These are phyloP conservation scores for Colletotrichum sp. DNA, from an alignment of 2,329 filamentous ascomycete species.

Conservation along the genomic window DNA sequence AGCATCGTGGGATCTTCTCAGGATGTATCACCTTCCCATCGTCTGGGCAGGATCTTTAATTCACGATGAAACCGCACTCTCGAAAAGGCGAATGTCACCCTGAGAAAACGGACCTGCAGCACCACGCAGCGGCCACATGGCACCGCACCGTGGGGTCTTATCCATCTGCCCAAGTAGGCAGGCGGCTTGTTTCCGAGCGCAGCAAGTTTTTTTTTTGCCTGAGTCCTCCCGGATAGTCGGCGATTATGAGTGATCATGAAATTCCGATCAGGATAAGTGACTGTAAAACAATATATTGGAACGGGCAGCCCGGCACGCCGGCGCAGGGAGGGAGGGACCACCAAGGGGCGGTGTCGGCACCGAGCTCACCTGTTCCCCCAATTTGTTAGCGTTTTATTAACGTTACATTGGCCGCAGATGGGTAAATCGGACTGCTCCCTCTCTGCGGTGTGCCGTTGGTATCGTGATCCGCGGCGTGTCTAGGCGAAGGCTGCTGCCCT, in stretches of 20 bases:
- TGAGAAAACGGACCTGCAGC: neutral
- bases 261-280: neutral
- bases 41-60: neutral
- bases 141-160: neutral
- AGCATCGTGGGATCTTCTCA: neutral
- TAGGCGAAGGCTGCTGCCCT: neutral
- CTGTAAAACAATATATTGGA: neutral
- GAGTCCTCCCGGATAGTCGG: neutral
- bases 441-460: neutral
- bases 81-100: neutral
- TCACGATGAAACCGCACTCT: neutral
- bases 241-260: neutral
- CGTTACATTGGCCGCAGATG: conserved; percentile 3
- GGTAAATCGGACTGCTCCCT: neutral
- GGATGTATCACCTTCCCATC: neutral
- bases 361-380: neutral
- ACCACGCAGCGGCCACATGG: neutral
- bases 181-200: neutral
- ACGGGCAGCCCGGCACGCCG: neutral
- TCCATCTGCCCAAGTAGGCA: neutral
- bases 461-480: neutral
- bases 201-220: neutral
- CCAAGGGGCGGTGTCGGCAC: neutral
- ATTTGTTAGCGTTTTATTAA: conserved; percentile 3
- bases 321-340: neutral